Evolutionary conservation across 106 monocot genomes (phyloP).

Genomic region (Acorus calamus): DNA sequence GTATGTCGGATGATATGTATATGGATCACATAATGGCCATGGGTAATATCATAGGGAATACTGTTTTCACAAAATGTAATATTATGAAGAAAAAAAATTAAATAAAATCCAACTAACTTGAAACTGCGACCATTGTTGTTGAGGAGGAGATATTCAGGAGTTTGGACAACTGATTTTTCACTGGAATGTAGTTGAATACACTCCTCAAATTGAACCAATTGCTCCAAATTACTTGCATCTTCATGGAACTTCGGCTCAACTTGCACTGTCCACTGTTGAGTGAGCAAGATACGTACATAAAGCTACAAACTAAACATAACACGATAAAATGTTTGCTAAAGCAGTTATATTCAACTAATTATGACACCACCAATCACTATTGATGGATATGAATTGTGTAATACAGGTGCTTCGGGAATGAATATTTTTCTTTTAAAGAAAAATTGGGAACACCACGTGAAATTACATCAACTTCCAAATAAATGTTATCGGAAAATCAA

Average conservation of each 20-base stretch:
- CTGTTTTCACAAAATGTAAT: not conserved
- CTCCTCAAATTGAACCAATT: constrained; percentile 89
- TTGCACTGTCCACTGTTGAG: constrained; percentile 77
- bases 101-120: constrained; percentile 46
- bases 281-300: not conserved
- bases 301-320: not conserved
- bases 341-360: no score
- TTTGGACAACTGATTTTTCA: constrained; percentile 1
- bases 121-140: constrained; percentile 91
- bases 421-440: no score
- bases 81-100: not conserved
- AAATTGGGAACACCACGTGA: no score
- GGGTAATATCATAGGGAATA: no score
- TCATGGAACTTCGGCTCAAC: constrained; percentile 87
- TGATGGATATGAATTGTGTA: no score
- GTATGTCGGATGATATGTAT: no score
- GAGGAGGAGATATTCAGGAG: constrained; percentile 74
- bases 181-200: constrained; percentile 72
- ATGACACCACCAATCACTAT: no score
- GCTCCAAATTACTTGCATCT: constrained; percentile 75
- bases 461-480: no score
- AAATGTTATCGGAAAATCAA: no score
- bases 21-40: no score
- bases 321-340: no score
- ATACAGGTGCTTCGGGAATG: no score